Conservation (phyloP, 2,329 filamentous ascomycete species). For the Orbilia quercus region DNA sequence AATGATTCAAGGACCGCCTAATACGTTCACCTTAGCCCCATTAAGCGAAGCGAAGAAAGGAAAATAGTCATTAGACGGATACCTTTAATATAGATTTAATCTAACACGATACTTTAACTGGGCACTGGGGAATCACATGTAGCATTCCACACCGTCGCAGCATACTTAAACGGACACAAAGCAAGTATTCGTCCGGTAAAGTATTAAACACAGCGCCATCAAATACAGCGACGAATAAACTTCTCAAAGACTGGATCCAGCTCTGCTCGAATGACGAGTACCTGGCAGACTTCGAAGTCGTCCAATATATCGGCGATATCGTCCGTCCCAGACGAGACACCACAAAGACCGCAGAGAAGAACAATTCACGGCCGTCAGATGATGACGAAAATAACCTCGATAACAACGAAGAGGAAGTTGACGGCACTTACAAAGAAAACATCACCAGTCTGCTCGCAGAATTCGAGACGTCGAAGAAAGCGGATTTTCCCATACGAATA, state of each 20-base stretch:
- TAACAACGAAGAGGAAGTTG: no score
- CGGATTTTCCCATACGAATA: neutral
- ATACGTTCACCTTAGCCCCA: no score
- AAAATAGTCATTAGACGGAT: no score
- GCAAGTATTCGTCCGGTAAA: no score
- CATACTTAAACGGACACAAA: neutral
- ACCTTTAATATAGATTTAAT: no score
- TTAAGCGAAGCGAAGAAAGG: no score
- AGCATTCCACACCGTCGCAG: neutral
- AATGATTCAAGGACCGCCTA: constrained; percentile 11
- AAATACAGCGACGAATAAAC: neutral
- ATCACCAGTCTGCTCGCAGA: no score
- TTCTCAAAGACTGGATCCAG: neutral
- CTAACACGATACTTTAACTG: no score
- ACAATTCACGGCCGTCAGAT: neutral
- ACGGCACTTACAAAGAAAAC: no score
- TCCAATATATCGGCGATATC: neutral
- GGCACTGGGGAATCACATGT: constrained; percentile 1
- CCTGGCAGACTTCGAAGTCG: neutral
- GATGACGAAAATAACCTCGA: neutral
- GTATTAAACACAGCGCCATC: constrained; percentile 2
- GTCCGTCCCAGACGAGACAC: neutral
- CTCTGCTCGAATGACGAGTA: neutral
- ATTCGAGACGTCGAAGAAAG: neutral
- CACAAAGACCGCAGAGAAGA: neutral